phyloP scores from a whole-genome alignment of 177 flowering plant species.

The Telopea speciosissima region DNA sequence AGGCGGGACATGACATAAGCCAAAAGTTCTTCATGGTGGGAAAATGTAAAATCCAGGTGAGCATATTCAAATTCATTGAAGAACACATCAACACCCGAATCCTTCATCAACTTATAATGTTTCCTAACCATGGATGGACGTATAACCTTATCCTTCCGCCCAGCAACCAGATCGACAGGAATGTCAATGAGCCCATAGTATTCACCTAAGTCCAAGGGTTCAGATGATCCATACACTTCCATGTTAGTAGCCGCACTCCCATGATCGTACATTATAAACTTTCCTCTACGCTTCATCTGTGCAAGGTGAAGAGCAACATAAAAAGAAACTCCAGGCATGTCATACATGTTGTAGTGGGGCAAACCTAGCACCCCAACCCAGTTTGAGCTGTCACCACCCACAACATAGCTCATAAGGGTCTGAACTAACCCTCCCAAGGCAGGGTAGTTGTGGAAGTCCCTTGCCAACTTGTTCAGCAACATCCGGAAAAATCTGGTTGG shows the following conservation, averaged over 20 bases:
- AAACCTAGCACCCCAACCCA: conserved; percentile 88
- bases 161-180: conserved; percentile 92
- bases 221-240: conserved; percentile 62
- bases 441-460: conserved; percentile 91
- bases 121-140: conserved; percentile 74
- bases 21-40: conserved; percentile 84
- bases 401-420: conserved; percentile 80
- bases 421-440: conserved; percentile 98
- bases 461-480: conserved; percentile 89
- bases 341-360: conserved; percentile 94
- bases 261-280: conserved; percentile 78
- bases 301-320: conserved; percentile 79
- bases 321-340: conserved; percentile 97
- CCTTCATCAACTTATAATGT: conserved; percentile 77
- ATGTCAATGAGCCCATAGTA: conserved; percentile 62
- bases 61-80: conserved; percentile 82
- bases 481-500: conserved; percentile 93
- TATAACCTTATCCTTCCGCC: conserved; percentile 76
- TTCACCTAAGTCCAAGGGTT: conserved; percentile 80
- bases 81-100: conserved; percentile 62
- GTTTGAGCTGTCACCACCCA: conserved; percentile 96
- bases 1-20: conserved; percentile 82
- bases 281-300: conserved; percentile 67
- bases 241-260: conserved; percentile 64
- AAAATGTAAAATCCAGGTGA: conserved; percentile 93